Conservation (phyloP, 2,329 filamentous ascomycete genomes). For the Pyrenophora teres region DNA sequence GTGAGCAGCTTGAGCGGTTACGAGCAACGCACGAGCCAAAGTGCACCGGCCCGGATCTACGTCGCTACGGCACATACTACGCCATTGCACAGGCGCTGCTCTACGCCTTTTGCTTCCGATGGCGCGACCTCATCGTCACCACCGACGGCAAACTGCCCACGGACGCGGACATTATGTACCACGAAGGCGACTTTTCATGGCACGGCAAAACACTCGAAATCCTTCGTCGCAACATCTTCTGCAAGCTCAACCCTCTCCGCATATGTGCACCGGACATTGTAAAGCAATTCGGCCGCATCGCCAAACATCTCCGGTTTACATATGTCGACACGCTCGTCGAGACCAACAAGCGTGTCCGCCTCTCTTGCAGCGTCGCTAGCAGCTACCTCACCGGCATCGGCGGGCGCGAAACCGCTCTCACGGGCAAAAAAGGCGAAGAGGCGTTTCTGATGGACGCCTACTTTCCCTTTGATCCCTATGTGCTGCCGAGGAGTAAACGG, state of each 20-base stretch:
- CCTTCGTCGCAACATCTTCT: slow-evolving; percentile 78
- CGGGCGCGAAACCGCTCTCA: slow-evolving; percentile 60
- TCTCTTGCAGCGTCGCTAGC: slow-evolving; percentile 70
- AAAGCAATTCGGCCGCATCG: slow-evolving; percentile 85
- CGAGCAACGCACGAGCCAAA: slow-evolving; percentile 71
- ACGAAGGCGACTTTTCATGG: slow-evolving; percentile 79
- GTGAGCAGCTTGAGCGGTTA: slow-evolving; percentile 75
- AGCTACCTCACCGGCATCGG: slow-evolving; percentile 52
- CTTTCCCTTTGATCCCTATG: slow-evolving; percentile 97
- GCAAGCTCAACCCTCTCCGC: slow-evolving; percentile 90
- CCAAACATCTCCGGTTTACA: slow-evolving; percentile 82
- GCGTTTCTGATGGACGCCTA: slow-evolving; percentile 89
- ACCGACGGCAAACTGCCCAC: slow-evolving; percentile 51
- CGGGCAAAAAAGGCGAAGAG: slow-evolving; percentile 68
- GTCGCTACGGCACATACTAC: slow-evolving; percentile 84
- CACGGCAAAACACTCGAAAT: slow-evolving; percentile 73
- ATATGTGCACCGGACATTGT: slow-evolving; percentile 92
- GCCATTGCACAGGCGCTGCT: slow-evolving; percentile 84
- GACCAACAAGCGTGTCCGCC: slow-evolving; percentile 85
- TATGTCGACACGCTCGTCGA: slow-evolving; percentile 89
- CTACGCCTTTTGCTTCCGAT: slow-evolving; percentile 97
- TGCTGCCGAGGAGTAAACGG: slow-evolving; percentile 80
- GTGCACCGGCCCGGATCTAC: slow-evolving; percentile 83
- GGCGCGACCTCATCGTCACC: slow-evolving; percentile 79
- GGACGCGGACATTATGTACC: slow-evolving; percentile 61